phyloP scores from a whole-genome alignment of 2,329 filamentous ascomycete genomes.

The Triangularia verruculosa region DNA sequence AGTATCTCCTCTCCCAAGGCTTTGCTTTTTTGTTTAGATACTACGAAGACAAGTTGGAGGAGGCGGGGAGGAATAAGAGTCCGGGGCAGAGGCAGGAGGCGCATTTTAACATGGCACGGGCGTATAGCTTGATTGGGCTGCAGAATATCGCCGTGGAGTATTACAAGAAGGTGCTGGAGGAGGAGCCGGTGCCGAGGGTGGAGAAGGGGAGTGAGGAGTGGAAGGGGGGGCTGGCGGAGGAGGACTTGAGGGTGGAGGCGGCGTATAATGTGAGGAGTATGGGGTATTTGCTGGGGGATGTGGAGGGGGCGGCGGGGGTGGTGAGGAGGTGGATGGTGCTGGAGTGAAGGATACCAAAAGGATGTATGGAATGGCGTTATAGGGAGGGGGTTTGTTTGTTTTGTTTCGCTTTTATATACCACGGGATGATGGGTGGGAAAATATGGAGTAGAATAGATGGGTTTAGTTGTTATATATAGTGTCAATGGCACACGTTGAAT shows the following conservation, averaged over 20 bases:
- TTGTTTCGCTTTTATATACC: neutral
- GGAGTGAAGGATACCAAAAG: constrained; percentile 12
- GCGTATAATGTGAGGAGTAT: constrained; percentile 72
- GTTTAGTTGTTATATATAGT: neutral
- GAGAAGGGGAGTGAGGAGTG: constrained; percentile 3
- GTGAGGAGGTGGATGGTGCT: constrained; percentile 57
- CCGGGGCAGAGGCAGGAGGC: constrained; percentile 64
- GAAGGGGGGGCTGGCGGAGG: constrained; percentile 33
- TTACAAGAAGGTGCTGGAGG: constrained; percentile 56
- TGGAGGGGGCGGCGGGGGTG: constrained; percentile 56
- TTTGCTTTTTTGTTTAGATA: constrained; percentile 77
- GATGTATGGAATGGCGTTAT: neutral
- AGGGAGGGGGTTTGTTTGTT: neutral
- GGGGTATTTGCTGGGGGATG: constrained; percentile 62
- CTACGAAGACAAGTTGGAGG: constrained; percentile 54
- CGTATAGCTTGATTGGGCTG: constrained; percentile 73
- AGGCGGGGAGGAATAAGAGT: neutral
- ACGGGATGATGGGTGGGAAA: neutral
- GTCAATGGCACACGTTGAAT: no score
- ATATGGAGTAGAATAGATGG: neutral
- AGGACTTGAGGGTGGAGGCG: constrained; percentile 66
- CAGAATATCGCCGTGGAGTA: constrained; percentile 68
- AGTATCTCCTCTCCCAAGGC: constrained; percentile 83
- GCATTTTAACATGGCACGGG: constrained; percentile 74
- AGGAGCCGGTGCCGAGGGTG: constrained; percentile 26